A percentile compares a stretch with the other conserved stretches of the same genome.
phyloP scores from a whole-genome alignment of 306 rosid genomes.

The Prunus padus region DNA sequence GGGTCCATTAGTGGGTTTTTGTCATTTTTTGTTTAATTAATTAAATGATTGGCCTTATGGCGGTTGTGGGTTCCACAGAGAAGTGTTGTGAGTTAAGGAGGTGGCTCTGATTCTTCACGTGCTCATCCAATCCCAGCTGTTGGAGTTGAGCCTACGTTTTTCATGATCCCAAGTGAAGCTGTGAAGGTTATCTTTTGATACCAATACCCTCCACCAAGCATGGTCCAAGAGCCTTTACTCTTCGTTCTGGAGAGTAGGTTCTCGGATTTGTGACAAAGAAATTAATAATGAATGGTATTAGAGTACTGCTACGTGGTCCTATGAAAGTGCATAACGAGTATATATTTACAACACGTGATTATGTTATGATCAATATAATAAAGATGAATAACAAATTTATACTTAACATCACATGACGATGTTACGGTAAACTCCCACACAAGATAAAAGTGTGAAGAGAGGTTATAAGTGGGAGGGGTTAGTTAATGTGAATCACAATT shows the following conservation, averaged over 20 bases:
- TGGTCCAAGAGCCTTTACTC: neutral
- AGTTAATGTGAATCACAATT: neutral
- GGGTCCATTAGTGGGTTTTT: conserved; percentile 36
- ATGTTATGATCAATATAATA: too few species aligned
- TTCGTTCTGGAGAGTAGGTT: neutral
- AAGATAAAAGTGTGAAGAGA: neutral
- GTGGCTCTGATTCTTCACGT: conserved; percentile 36
- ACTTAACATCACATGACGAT: too few species aligned
- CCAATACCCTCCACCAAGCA: conserved; percentile 30
- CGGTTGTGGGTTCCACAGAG: conserved; percentile 31
- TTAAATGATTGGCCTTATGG: conserved; percentile 9
- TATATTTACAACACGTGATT: too few species aligned
- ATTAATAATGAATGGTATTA: too few species aligned
- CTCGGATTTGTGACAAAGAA: neutral
- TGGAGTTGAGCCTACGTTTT: conserved; percentile 19
- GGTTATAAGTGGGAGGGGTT: neutral
- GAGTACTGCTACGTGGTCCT: too few species aligned
- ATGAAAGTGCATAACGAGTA: too few species aligned
- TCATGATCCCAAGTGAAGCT: conserved; percentile 2
- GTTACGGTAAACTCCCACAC: too few species aligned
- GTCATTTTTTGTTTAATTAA: conserved; percentile 17
- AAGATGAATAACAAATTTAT: too few species aligned
- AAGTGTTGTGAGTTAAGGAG: conserved; percentile 19
- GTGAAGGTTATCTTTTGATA: neutral
- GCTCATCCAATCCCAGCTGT: conserved; percentile 29